These are phyloP conservation scores for Kluyveromyces sp. DNA, from an alignment of 1,139 yeast species.

Conservation along the genomic window DNA sequence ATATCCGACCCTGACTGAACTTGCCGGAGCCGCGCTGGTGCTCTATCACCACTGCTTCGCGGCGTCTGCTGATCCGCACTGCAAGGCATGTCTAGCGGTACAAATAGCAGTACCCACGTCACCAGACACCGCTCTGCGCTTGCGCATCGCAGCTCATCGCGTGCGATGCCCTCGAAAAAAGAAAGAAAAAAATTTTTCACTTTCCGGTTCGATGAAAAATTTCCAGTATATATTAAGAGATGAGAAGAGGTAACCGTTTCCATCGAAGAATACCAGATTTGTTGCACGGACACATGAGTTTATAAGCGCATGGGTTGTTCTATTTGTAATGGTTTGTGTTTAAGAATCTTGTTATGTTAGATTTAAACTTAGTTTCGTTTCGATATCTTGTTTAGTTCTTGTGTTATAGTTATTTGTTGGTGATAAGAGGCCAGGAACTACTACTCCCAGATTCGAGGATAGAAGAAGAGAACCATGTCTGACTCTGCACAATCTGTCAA, in stretches of 20 bases:
- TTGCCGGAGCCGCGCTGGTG: no score
- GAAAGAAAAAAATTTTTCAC: not conserved
- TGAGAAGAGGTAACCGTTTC: not conserved
- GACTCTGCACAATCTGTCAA: constrained; percentile 43
- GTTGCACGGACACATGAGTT: no score
- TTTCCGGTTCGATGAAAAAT: not conserved
- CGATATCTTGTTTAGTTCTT: not conserved
- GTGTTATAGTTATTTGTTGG: not conserved
- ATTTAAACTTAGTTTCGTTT: no score
- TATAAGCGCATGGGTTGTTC: not conserved
- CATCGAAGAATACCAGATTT: not conserved
- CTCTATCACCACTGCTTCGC: no score
- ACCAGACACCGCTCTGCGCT: no score
- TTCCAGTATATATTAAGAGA: not conserved
- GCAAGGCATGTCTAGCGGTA: no score
- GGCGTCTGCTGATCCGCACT: no score
- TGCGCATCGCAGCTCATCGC: no score
- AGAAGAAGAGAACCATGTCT: constrained; percentile 30
- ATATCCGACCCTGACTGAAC: no score
- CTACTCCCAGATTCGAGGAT: constrained; percentile 4
- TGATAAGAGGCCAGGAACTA: not conserved
- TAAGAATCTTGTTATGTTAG: no score
- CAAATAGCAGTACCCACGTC: no score
- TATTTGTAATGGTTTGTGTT: no score
- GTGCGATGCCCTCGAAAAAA: not conserved